A percentile compares a stretch with the other conserved stretches of the same genome.
Conservation (phyloP, 805 yeast species). For the Yarrowia yakushimensis region DNA sequence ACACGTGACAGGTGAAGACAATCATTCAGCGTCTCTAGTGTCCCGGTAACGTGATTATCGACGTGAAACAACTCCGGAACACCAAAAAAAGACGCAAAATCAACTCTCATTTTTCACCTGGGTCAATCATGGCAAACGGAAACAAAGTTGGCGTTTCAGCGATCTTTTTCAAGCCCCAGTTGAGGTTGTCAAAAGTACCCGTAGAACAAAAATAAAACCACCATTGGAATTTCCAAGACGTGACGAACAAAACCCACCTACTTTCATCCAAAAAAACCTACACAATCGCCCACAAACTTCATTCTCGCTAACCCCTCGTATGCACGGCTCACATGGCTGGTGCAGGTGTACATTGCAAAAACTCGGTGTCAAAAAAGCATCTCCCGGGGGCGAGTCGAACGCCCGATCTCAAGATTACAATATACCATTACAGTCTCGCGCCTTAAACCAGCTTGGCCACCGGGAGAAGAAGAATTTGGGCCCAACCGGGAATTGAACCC, state of each 20-base stretch:
- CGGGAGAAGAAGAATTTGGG: slow-evolving; percentile 32
- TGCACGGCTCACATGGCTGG: slow-evolving; percentile 20
- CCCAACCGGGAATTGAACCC: slow-evolving; percentile 26
- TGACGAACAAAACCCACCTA: neutral
- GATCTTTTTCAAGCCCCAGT: neutral
- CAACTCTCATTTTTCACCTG: neutral
- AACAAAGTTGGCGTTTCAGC: neutral
- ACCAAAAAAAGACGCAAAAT: neutral
- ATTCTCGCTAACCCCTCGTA: neutral
- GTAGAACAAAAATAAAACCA: too few relatives aligned
- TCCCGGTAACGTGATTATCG: too few relatives aligned
- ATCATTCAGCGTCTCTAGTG: too few relatives aligned
- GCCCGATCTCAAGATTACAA: slow-evolving; percentile 39
- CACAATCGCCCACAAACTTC: neutral
- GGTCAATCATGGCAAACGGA: neutral
- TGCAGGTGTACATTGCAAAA: neutral
- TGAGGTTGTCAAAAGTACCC: too few relatives aligned
- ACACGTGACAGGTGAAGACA: too few relatives aligned
- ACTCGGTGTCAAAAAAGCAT: slow-evolving; percentile 27
- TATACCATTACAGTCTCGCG: slow-evolving; percentile 40
- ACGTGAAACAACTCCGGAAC: too few relatives aligned
- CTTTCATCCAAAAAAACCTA: neutral
- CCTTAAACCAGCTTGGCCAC: slow-evolving; percentile 41
- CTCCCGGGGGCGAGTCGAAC: slow-evolving; percentile 40
- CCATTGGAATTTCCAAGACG: too few relatives aligned